Percentiles rank a stretch among this genome's conserved stretches.
Conservation (phyloP, 805 yeast genomes). For the Myxozyma sirexii region DNA sequence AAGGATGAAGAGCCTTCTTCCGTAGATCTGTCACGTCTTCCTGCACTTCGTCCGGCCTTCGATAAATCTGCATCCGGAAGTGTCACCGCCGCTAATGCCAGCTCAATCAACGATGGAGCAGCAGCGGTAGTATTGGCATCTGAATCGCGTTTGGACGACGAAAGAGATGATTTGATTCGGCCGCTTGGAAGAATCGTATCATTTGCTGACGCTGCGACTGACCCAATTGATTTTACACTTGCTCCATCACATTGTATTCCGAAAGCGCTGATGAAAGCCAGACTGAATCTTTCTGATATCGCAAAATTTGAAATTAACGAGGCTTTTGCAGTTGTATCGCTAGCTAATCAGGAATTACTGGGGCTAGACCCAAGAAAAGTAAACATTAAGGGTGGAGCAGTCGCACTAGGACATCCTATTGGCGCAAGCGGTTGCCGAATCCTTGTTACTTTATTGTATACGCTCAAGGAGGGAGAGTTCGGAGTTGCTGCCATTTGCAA, state of each 20-base stretch:
- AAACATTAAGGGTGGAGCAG: conserved; percentile 94
- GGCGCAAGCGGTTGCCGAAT: conserved; percentile 97
- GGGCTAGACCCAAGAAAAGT: conserved; percentile 69
- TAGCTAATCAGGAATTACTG: conserved; percentile 74
- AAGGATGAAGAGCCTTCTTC: conserved; percentile 78
- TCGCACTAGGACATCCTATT: conserved; percentile 91
- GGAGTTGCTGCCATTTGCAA: conserved; percentile 96
- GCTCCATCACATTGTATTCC: conserved; percentile 94
- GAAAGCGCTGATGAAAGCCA: conserved; percentile 83
- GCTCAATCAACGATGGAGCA: conserved; percentile 93
- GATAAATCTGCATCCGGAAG: conserved; percentile 89
- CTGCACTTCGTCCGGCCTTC: conserved; percentile 84
- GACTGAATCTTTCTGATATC: conserved; percentile 61
- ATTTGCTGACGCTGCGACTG: conserved; percentile 96
- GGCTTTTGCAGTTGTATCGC: conserved; percentile 93
- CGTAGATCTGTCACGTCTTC: conserved; percentile 70
- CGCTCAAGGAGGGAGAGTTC: conserved; percentile 66
- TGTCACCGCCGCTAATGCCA: conserved; percentile 94
- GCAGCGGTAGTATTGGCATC: conserved; percentile 88
- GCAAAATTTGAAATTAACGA: conserved; percentile 91
- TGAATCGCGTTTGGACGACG: conserved; percentile 73
- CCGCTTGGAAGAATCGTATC: conserved; percentile 76
- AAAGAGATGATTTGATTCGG: conserved; percentile 63
- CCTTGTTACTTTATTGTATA: conserved; percentile 54
- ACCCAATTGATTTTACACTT: conserved; percentile 89